Base-by-base conservation (phyloP, 2,329 filamentous ascomycete genomes). In the Orbilia oligospora region DNA sequence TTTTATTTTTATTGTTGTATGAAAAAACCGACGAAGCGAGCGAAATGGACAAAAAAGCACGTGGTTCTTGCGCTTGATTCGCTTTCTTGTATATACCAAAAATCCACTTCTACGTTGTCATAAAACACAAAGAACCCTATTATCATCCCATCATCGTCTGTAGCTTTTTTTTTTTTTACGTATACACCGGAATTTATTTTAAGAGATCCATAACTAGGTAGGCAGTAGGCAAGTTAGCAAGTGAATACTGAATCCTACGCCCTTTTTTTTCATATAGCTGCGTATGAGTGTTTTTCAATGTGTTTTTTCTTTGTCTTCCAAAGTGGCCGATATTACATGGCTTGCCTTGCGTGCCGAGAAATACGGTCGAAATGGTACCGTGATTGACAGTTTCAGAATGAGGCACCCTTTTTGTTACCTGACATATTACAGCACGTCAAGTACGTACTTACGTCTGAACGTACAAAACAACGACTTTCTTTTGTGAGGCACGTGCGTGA, bases 41-140 rank as follows among this genome's bases (percentile, higher is more conserved):
- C 16, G 30, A 41, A 66, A 73, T n/a, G 5, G 18, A 30, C 38
- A 66, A 72, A 66, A 73, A 55, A 20, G 51, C 51, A 36, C n/a
- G 51, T 55, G 51, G 24, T 55, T 55, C 51, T 30, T 30, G 27
- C 27, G 27, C 27, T 36, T 27, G 6, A 36, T 55, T 55, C 22
- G 33, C n/a, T n/a, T 18, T 18, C 1, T 22, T 58, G 30, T 58
- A 41, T 58, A 58, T 58, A 58, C 30, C 30, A 41, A 58, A 24
- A 58, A 22, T 58, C 27, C 53, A 58, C 33, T 58, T 41, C 14
- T n/a, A 41, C 16, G 38, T 41, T 58, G 20, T 33, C n/a, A 20
- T 41, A n/a, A 58, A 18, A 58, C 27, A 16, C 3, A n/a, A n/a
- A 41, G 9, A 41, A 1, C 14, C 38, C n/a, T 22, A 58, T 6